Conservation (phyloP, 176 grass and related monocot genomes). For the Tillandsia fasciculata region DNA sequence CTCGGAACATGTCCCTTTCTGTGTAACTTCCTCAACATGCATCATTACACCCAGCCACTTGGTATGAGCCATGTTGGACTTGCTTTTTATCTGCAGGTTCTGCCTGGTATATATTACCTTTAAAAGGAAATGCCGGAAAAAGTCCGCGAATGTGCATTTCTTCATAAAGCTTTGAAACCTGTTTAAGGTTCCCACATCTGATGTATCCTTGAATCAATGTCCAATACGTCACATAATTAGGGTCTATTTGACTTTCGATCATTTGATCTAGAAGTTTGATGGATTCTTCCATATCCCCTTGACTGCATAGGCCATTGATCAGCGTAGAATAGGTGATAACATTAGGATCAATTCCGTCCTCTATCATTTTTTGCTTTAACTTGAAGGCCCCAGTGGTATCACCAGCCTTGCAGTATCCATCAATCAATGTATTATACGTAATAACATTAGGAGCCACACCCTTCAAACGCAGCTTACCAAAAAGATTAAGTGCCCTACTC, state of each 20-base stretch:
- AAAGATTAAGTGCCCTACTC: conserved; percentile 64
- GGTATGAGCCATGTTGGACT: neutral
- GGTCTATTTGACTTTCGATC: conserved; percentile 75
- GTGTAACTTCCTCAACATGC: neutral
- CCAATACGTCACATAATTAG: conserved; percentile 85
- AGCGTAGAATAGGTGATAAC: conserved; percentile 86
- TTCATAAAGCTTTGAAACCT: conserved; percentile 69
- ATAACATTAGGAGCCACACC: conserved; percentile 53
- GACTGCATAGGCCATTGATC: conserved; percentile 74
- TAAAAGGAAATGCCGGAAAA: conserved; percentile 23
- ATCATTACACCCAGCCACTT: conserved; percentile 8
- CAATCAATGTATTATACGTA: conserved; percentile 77
- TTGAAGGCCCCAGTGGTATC: conserved; percentile 78
- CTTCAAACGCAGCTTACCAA: conserved; percentile 59
- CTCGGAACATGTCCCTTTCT: neutral
- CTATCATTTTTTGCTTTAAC: conserved; percentile 78
- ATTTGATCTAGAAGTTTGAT: conserved; percentile 88
- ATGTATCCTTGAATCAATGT: conserved; percentile 75
- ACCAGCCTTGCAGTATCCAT: conserved; percentile 72
- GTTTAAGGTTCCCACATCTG: conserved; percentile 55
- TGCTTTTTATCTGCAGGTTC: conserved; percentile 11
- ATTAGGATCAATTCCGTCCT: conserved; percentile 57
- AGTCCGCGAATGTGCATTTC: conserved; percentile 78
- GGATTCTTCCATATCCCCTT: conserved; percentile 89
- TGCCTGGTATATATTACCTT: conserved; percentile 20